Conservation (phyloP, 2,329 filamentous ascomycete genomes). For the Neofusicoccum ribis region DNA sequence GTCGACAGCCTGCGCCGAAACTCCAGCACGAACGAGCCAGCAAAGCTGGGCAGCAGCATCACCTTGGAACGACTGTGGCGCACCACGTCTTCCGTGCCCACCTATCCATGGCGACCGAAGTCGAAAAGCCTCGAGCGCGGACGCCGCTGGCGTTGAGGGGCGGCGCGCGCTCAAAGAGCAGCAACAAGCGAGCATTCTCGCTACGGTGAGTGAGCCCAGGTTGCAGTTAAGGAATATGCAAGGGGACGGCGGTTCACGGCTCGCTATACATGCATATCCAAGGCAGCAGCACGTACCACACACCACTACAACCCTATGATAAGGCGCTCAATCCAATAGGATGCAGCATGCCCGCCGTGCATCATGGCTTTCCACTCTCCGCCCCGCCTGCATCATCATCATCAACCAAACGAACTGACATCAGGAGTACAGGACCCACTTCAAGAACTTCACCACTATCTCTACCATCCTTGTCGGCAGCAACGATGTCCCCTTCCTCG, state of each 20-base stretch:
- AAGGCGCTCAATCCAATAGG: neutral
- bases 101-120: conserved; percentile 11
- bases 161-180: conserved; percentile 6
- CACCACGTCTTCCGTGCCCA: neutral
- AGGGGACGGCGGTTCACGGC: neutral
- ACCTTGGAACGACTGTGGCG: neutral
- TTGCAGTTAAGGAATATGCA: neutral
- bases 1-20: neutral
- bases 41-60: neutral
- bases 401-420: neutral
- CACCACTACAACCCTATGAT: neutral
- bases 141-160: conserved; percentile 11
- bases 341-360: neutral
- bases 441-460: conserved; percentile 43
- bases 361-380: neutral
- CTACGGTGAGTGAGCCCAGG: conserved; percentile 16
- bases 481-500: conserved; percentile 41
- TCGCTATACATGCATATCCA: neutral
- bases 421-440: conserved; percentile 34
- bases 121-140: conserved; percentile 7
- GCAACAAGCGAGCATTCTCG: conserved; percentile 14
- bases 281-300: neutral
- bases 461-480: conserved; percentile 42
- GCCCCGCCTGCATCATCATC: too few relatives aligned
- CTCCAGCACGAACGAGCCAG: too few relatives aligned